Evolutionary conservation across 768 basidiomycete genomes (phyloP).

Genomic region (Artomyces pyxidatus): DNA sequence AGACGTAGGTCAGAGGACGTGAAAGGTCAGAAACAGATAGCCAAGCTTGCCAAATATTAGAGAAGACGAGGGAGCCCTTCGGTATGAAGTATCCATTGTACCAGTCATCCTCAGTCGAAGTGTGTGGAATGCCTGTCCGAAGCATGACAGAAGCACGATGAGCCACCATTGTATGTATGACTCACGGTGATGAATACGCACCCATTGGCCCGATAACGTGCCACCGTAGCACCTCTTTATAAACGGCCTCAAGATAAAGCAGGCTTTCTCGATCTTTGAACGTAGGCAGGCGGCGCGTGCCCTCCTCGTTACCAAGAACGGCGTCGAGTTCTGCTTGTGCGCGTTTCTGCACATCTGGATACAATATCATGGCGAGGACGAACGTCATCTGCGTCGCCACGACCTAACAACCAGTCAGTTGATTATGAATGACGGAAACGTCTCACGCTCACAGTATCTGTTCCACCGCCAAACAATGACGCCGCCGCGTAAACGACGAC

Average conservation of each 20-base stretch:
- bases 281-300: slow-evolving; percentile 15
- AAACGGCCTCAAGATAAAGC: slow-evolving; percentile 19
- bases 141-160: too few relatives aligned
- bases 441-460: slow-evolving; percentile 5
- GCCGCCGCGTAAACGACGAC: slow-evolving; percentile 1
- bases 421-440: background rate
- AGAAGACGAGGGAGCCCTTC: slow-evolving; percentile 14
- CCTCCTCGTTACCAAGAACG: slow-evolving; percentile 15
- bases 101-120: slow-evolving; percentile 12
- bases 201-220: slow-evolving; percentile 16
- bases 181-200: background rate
- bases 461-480: slow-evolving; percentile 9
- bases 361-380: slow-evolving; percentile 14
- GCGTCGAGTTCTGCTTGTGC: slow-evolving; percentile 20
- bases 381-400: slow-evolving; percentile 11
- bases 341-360: slow-evolving; percentile 17
- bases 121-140: slow-evolving; percentile 5
- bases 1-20: background rate
- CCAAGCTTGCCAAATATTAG: slow-evolving; percentile 17
- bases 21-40: too few relatives aligned
- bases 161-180: too few relatives aligned
- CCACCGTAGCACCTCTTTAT: slow-evolving; percentile 21
- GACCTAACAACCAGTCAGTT: slow-evolving; percentile 1
- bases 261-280: slow-evolving; percentile 11
- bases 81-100: slow-evolving; percentile 18